Evolutionary conservation across 2,329 filamentous ascomycete species (phyloP), one percentile per base, ranked within the genome.

Genomic region (Cyclaneusma minus): DNA sequence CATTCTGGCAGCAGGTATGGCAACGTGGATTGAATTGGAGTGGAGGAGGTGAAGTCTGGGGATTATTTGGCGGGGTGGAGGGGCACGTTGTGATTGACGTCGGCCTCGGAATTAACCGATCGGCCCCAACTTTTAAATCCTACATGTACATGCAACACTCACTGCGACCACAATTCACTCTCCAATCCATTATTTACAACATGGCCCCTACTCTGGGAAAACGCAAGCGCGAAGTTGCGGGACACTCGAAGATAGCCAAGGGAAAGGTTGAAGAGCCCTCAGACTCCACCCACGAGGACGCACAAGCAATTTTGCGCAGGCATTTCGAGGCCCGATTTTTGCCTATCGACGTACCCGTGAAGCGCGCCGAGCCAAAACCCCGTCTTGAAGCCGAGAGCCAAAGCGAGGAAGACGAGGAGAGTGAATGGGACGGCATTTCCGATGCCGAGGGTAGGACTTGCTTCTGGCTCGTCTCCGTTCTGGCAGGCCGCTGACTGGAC

Each of bases 241-340:
- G 13, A 24, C 14, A 22, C 26, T 10, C 16, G 19, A 4, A 20
- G 27, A 34, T 16, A 25, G 31, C 38, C 33, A 10, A 36, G 25
- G 24, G 35, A 39, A 29, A 27, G 25, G 18, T 35, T 37, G 25
- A 42, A 7, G 29, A 27, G 3, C 41, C 16, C 20, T 36, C 20
- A 4, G 42, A 43, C 19, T 38, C 36, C 13, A 30, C 41, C 2
- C 48, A 55, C 21, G 57, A 67, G 36, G 64, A 73, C 31, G 62
- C 78, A 8, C 71, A 81, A 39, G 81, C 76, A 29, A 65, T 85
- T 31, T 81, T 98, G 43, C 72, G 74, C 31, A 70, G 69, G 39
- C 78, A 87, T 47, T 95, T 95, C 46, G 89, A 94, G 53, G 69
- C 81, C 15, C 74, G 79, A 45, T 95, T 94, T 56, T 68, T 72